These are phyloP conservation scores for Malassezia nana DNA, from an alignment of 1,284 basidiomycete genomes.

Conservation along the genomic window DNA sequence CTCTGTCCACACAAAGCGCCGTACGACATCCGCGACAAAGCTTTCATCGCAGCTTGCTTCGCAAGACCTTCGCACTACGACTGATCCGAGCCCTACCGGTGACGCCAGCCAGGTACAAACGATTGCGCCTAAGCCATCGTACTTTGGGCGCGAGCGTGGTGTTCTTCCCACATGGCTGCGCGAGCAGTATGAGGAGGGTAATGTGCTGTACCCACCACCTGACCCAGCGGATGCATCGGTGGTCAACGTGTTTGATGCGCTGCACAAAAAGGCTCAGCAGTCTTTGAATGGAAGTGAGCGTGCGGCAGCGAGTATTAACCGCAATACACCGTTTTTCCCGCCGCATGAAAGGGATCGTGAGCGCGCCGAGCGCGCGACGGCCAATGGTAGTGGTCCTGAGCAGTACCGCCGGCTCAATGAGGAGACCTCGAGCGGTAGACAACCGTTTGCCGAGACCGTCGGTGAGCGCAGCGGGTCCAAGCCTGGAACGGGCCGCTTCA, in stretches of 20 bases:
- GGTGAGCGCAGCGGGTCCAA: constrained; percentile 12
- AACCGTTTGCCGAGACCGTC: constrained; percentile 22
- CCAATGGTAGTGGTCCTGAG: constrained; percentile 5
- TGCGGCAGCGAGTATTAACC: constrained; percentile 36
- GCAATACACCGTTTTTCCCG: constrained; percentile 40
- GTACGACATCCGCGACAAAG: constrained; percentile 27
- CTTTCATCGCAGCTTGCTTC: constrained; percentile 12
- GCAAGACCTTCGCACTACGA: too few relatives aligned
- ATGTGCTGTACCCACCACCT: constrained; percentile 27
- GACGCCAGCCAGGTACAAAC: constrained; percentile 19
- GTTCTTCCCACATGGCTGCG: constrained; percentile 41
- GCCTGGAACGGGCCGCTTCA: constrained; percentile 6
- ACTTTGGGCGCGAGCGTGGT: constrained; percentile 26
- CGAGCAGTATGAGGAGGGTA: constrained; percentile 45
- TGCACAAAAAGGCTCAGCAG: constrained; percentile 31
- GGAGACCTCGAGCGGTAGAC: constrained; percentile 13
- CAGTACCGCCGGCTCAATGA: constrained; percentile 16
- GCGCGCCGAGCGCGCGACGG: constrained; percentile 12
- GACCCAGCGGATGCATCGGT: constrained; percentile 22
- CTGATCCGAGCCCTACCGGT: constrained; percentile 9
- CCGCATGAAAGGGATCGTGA: constrained; percentile 26
- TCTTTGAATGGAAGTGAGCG: constrained; percentile 31
- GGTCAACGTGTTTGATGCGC: constrained; percentile 31
- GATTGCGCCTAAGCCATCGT: constrained; percentile 35
- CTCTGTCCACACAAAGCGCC: constrained; percentile 26